These are phyloP conservation scores for Cenchrus purpureus DNA, from an alignment of 176 grass and related monocot species.

Conservation along the genomic window DNA sequence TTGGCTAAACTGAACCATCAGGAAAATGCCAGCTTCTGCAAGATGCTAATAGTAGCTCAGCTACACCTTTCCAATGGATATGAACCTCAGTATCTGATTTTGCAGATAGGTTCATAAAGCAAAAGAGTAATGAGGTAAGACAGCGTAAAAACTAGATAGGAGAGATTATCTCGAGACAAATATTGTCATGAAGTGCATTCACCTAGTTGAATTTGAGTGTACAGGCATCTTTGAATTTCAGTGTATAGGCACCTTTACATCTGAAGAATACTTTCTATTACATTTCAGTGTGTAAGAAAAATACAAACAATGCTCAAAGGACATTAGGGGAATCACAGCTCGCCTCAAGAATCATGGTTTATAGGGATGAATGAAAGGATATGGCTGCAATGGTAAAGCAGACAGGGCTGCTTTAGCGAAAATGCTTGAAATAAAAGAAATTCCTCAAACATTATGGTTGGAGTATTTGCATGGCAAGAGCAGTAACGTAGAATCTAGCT, in stretches of 20 bases:
- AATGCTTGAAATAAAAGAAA: no score
- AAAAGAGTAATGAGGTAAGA: constrained; percentile 40
- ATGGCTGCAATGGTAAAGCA: no score
- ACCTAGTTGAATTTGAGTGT: neutral
- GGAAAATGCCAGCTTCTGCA: constrained; percentile 75
- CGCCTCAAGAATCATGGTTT: no score
- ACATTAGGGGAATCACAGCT: no score
- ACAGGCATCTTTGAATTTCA: neutral
- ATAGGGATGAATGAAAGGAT: no score
- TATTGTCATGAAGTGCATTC: neutral
- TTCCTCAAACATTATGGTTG: no score
- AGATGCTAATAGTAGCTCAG: constrained; percentile 77
- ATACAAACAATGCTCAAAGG: no score
- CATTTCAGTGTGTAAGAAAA: no score
- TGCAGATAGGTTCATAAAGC: constrained; percentile 18
- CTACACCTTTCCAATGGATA: constrained; percentile 97
- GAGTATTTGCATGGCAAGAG: no score
- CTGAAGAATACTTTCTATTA: neutral
- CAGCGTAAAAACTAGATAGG: constrained; percentile 18
- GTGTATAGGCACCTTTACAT: constrained; percentile 15
- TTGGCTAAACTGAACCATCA: constrained; percentile 69
- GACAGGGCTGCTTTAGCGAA: no score
- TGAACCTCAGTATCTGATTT: constrained; percentile 63
- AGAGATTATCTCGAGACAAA: constrained; percentile 19
- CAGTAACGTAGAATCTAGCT: no score